Evolutionary conservation across 2,329 filamentous ascomycete genomes (phyloP), one percentile per base, ranked within the genome.

Genomic region (Scedosporium boydii): DNA sequence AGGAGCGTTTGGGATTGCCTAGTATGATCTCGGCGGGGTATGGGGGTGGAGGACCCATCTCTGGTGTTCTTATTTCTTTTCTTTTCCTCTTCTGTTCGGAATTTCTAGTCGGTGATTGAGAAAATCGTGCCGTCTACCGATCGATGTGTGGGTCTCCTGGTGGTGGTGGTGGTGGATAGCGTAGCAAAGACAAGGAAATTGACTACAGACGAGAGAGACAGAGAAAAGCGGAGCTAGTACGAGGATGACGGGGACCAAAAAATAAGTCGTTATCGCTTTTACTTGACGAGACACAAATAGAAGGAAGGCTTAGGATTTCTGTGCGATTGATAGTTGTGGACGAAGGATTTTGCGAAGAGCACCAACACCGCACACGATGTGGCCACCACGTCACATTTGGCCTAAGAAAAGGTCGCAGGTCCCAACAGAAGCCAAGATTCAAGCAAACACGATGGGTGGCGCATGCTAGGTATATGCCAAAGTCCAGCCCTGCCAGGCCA

Each of bases 1-100:
- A 61, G 26, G 62, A 61, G 14, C 55, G 51, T 27, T 61, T 58
- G 9, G 57, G 29, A 41, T 38, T 41, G 58, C 64, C 63, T 41
- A 64, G 34, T 44, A 38, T 21, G 42, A 64, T 29, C 29, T 64
- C 55, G 23, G 34, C 6, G 16, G 55, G 55, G 27, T 58, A 58
- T 18, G 55, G 55, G 7, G 55, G 48, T 21, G 42, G 38, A 6
- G 27, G 46, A 18, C 9, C 12, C 38, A 18, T 38, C 29, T n/a
- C 7, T 23, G 2, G 3, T 44, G 3, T 46, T n/a, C 3, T 21
- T 27, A 3, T 21, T 56, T 21, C n/a, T 16, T 27, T 27, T 5
- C 14, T 4, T 16, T 23, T 16, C 23, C 21, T 9, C 18, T 27
- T 4, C 14, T 27, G 53, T 27, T 23, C 6, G 3, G 21, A 56